These are phyloP conservation scores for Ulota crispa DNA, from an alignment of 225 moss, liverwort and hornwort species.

Conservation along the genomic window DNA sequence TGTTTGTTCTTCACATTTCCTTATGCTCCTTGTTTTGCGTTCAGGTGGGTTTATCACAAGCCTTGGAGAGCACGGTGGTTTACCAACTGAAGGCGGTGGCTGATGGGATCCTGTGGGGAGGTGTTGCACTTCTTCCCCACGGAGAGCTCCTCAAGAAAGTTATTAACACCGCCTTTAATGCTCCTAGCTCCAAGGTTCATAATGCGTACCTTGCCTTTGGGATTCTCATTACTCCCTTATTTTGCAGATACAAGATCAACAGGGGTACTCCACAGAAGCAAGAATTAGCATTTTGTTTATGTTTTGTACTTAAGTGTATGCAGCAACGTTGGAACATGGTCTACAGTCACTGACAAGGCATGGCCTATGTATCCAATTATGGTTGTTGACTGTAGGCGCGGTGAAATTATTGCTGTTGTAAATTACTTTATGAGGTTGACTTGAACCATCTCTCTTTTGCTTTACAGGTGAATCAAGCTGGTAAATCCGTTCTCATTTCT, in stretches of 20 bases:
- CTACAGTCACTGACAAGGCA: neutral
- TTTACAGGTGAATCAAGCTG: constrained; percentile 80
- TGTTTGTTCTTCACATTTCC: neutral
- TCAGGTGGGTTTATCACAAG: constrained; percentile 76
- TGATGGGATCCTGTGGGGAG: constrained; percentile 50
- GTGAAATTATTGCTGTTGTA: neutral
- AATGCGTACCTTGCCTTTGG: neutral
- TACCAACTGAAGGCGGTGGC: constrained; percentile 71
- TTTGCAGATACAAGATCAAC: constrained; percentile 20
- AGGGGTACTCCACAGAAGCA: neutral
- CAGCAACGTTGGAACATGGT: neutral
- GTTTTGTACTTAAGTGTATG: neutral
- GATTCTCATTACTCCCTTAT: neutral
- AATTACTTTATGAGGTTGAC: neutral
- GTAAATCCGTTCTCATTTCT: constrained; percentile 50
- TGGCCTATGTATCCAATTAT: neutral
- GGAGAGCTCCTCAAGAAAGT: constrained; percentile 66
- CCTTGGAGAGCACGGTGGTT: constrained; percentile 73
- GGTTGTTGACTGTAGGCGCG: constrained; percentile 1
- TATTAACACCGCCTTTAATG: constrained; percentile 76
- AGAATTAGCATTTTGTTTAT: neutral
- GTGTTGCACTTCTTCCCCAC: constrained; percentile 60
- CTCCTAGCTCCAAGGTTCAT: constrained; percentile 76
- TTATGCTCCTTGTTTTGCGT: constrained; percentile 13
- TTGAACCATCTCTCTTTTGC: neutral